These are phyloP conservation scores for Lentinula boryana DNA, from an alignment of 768 basidiomycete species.

Conservation along the genomic window DNA sequence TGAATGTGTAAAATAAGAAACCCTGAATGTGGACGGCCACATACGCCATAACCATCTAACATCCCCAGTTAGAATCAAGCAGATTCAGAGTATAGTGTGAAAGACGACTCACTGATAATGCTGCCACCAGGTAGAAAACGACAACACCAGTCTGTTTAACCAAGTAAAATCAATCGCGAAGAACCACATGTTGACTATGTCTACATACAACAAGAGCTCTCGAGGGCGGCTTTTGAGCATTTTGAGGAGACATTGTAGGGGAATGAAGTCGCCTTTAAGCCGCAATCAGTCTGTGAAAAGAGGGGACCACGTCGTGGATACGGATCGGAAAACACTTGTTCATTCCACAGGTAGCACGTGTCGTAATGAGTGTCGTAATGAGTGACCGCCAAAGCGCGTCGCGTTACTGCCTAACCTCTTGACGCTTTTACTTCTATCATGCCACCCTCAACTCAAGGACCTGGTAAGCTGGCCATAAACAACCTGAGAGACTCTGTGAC, in stretches of 20 bases:
- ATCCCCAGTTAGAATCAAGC: background rate
- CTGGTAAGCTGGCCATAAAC: conserved; percentile 24
- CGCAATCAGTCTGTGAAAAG: background rate
- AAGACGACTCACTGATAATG: conserved; percentile 61
- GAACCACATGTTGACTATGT: background rate
- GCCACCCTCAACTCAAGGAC: conserved; percentile 27
- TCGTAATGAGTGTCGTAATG: background rate
- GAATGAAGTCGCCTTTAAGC: background rate
- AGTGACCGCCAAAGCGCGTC: conserved; percentile 1
- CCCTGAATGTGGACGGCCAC: conserved; percentile 7
- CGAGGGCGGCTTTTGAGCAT: conserved; percentile 28
- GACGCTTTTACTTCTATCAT: conserved; percentile 10
- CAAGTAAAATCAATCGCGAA: conserved; percentile 3
- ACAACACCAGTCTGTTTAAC: conserved; percentile 63
- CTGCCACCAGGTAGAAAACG: conserved; percentile 84
- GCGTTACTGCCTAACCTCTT: background rate
- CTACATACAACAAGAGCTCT: conserved; percentile 39
- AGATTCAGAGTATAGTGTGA: background rate
- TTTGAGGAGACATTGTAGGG: conserved; percentile 19
- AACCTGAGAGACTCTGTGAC: conserved; percentile 2
- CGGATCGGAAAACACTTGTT: conserved; percentile 3
- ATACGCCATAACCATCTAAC: conserved; percentile 89
- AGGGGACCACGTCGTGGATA: background rate
- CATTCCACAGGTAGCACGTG: background rate
- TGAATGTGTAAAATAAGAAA: background rate